Conservation (phyloP, 2,329 filamentous ascomycete species). For the Phialophora tarda region DNA sequence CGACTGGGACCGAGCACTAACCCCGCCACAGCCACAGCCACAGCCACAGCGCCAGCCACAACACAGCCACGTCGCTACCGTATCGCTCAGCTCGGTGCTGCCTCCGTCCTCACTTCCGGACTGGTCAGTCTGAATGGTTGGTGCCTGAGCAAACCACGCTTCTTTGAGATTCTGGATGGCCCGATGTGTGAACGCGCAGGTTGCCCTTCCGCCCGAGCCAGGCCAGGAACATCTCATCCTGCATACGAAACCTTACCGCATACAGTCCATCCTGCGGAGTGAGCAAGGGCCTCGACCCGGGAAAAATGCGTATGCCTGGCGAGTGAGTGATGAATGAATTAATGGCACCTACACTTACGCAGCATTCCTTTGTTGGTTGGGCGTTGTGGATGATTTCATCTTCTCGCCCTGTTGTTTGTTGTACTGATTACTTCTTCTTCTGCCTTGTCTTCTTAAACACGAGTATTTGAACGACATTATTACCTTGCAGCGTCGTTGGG, state of each 20-base stretch:
- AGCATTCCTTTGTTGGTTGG: not conserved
- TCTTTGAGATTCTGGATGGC: not conserved
- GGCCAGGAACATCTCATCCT: conserved; percentile 3
- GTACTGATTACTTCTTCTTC: not conserved
- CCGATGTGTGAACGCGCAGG: not conserved
- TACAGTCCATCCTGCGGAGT: not conserved
- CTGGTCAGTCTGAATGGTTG: conserved; percentile 3
- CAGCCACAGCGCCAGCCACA: not conserved
- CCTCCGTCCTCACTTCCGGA: not conserved
- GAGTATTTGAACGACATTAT: not conserved
- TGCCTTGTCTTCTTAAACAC: not conserved
- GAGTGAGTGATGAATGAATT: not conserved
- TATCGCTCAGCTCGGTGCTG: not conserved
- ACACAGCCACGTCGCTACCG: not conserved
- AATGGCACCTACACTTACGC: not conserved
- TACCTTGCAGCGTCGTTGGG: not conserved
- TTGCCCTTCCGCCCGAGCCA: not conserved
- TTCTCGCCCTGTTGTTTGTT: not conserved
- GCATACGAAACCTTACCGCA: not conserved
- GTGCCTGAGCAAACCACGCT: not conserved
- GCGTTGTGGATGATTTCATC: not conserved
- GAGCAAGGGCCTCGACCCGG: conserved; percentile 4
- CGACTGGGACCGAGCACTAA: no score
- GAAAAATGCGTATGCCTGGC: not conserved
- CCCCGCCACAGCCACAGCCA: not conserved